A percentile compares a stretch with the other conserved stretches of the same genome.
phyloP scores from a whole-genome alignment of 2,329 filamentous ascomycete species.

The Celoporthe dispersa region DNA sequence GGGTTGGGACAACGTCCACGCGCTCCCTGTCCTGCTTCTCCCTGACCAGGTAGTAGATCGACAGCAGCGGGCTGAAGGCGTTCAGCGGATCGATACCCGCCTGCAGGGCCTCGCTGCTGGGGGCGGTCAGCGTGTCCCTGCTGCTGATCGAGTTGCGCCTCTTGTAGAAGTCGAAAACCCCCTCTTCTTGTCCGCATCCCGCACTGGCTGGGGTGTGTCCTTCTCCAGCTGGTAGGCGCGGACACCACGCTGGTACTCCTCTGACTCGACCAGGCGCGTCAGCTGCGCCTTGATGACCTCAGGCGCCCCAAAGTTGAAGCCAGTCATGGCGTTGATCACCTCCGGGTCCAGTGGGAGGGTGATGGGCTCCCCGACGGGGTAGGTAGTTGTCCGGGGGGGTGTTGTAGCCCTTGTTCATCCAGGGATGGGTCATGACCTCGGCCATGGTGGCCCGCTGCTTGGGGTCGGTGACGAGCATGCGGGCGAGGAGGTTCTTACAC shows the following conservation, averaged over 20 bases:
- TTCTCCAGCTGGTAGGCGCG: constrained; percentile 70
- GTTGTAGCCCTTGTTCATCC: constrained; percentile 92
- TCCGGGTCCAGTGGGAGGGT: constrained; percentile 80
- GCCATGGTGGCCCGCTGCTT: constrained; percentile 81
- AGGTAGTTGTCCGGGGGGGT: constrained; percentile 88
- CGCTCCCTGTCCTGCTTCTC: constrained; percentile 89
- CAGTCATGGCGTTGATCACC: constrained; percentile 91
- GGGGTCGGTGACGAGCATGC: constrained; percentile 96
- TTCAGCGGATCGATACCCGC: constrained; percentile 87
- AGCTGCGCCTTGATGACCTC: constrained; percentile 84
- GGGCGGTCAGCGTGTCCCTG: constrained; percentile 80
- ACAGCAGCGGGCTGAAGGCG: constrained; percentile 88
- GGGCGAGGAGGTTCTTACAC: constrained; percentile 88
- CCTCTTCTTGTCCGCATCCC: constrained; percentile 78
- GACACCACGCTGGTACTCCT: constrained; percentile 90
- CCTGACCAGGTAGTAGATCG: constrained; percentile 93
- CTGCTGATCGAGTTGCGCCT: constrained; percentile 87
- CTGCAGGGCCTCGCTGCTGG: constrained; percentile 85
- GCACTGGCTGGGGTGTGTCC: constrained; percentile 60
- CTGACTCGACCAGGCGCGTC: constrained; percentile 84
- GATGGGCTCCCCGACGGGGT: constrained; percentile 81
- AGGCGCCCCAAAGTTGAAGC: constrained; percentile 92
- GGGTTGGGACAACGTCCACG: constrained; percentile 48
- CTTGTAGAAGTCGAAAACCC: constrained; percentile 95
- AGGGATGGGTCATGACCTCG: constrained; percentile 93